A percentile compares a stretch with the other conserved stretches of the same genome.
These are phyloP conservation scores for Brassica nigra DNA, from an alignment of 345 rosid species.

Conservation along the genomic window DNA sequence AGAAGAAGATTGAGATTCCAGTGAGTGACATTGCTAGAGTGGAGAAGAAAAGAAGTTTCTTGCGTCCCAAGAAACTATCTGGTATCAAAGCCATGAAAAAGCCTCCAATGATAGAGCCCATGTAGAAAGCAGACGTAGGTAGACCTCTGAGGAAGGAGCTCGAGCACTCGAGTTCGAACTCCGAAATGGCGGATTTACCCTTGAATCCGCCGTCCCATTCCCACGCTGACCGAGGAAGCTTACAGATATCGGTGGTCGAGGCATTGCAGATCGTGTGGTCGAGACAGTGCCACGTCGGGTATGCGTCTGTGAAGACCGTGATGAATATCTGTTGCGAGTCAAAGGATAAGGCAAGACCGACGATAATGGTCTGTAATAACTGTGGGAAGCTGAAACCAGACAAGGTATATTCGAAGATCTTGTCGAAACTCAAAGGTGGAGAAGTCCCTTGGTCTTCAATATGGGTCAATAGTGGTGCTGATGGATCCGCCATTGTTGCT, in stretches of 20 bases:
- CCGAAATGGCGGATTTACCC: conserved; percentile 50
- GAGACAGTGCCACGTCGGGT: conserved; percentile 62
- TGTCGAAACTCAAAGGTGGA: conserved; percentile 26
- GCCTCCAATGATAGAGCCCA: conserved; percentile 49
- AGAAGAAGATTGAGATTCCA: conserved; percentile 39
- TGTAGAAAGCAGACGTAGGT: conserved; percentile 56
- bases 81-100: conserved; percentile 37
- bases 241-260: conserved; percentile 39
- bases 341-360: conserved; percentile 55
- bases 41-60: conserved; percentile 42
- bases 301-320: conserved; percentile 61
- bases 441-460: conserved; percentile 21
- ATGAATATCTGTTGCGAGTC: conserved; percentile 69
- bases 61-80: conserved; percentile 46
- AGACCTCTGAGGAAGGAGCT: conserved; percentile 48
- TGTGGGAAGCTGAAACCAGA: conserved; percentile 31
- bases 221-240: conserved; percentile 50
- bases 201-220: conserved; percentile 47
- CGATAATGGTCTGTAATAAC: conserved; percentile 51
- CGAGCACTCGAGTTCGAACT: conserved; percentile 58
- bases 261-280: conserved; percentile 24
- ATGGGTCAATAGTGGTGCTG: conserved; percentile 26
- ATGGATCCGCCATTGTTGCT: conserved; percentile 26
- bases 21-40: conserved; percentile 41
- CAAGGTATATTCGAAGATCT: conserved; percentile 27